Evolutionary conservation across 1,284 basidiomycete genomes (phyloP), one percentile per base, ranked within the genome.

Genomic region (Sporisorium scitamineum): DNA sequence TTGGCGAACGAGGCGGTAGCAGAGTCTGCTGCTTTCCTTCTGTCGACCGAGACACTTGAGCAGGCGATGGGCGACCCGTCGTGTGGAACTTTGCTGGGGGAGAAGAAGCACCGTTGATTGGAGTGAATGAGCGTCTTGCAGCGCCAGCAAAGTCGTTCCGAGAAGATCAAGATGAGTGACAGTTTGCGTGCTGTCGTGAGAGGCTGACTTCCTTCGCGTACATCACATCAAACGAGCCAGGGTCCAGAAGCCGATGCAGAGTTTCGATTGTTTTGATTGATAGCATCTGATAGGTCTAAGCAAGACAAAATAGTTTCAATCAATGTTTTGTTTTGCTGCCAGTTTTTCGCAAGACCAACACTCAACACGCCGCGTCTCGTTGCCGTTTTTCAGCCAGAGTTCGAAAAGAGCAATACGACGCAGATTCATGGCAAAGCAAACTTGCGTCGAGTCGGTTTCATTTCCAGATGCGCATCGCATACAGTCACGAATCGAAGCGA

Each of bases 401-500:
- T 14, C 13, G 53, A 10, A 11, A 18, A 58, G 48, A 62, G 50
- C 65, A 61, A 67, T 59, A 67, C 59, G 47, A 57, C 60, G 55
- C 59, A 69, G 37, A 47, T 45, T 56, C n/a, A 24, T 34, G 27
- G 42, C 45, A 31, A 41, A 34, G 34, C n/a, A 20, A 42, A 42
- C 39, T 42, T 58, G 52, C 55, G 37, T 57, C 57, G 31, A 60
- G 18, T n/a, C n/a, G n/a, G 39, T 42, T 42, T 42, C 39, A 20
- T 20, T 4, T 42, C 10, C 4, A n/a, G 1, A n/a, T 18, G 18
- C 39, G 10, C n/a, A 42, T 9, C 14, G 39, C 39, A 42, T 42
- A 42, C 39, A 42, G n/a, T 42, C 39, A 20, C 39, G 14, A n/a
- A 54, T 31, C 51, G 48, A n/a, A 37, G 13, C 57, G 34, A 51